These are phyloP conservation scores for Inosperma sp. DNA, from an alignment of 768 basidiomycete genomes.

Conservation along the genomic window DNA sequence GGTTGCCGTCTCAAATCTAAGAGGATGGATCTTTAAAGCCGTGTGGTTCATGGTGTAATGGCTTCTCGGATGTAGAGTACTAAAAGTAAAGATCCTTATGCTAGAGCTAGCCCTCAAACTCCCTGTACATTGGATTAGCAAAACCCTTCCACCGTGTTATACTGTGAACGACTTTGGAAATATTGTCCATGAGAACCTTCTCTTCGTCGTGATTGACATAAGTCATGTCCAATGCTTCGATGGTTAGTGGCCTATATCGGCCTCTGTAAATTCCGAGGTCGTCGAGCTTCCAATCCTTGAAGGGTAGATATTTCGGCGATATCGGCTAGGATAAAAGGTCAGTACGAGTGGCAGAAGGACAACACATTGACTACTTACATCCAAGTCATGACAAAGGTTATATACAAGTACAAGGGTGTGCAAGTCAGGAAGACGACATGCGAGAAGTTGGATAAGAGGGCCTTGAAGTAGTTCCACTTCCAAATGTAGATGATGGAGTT, in stretches of 20 bases:
- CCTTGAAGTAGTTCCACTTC: slow-evolving; percentile 19
- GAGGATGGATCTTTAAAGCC: neutral
- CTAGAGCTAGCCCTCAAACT: neutral
- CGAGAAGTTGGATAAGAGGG: slow-evolving; percentile 19
- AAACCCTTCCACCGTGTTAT: slow-evolving; percentile 1
- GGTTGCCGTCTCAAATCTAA: neutral
- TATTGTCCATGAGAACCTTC: neutral
- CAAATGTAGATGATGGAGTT: slow-evolving; percentile 21
- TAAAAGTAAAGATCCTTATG: neutral
- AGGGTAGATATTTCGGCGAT: neutral
- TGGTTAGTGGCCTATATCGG: neutral
- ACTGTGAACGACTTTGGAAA: neutral
- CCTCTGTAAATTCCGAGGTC: neutral
- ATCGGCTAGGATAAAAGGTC: neutral
- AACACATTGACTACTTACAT: neutral
- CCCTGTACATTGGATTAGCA: neutral
- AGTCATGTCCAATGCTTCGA: neutral
- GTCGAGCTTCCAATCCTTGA: slow-evolving; percentile 1
- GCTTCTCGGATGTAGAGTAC: neutral
- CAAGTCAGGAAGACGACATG: slow-evolving; percentile 20
- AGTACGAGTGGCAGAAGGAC: neutral
- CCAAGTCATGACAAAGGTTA: neutral
- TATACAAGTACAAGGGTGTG: slow-evolving; percentile 22
- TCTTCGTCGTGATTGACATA: neutral
- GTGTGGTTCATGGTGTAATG: neutral